Percentiles rank a stretch among this genome's conserved stretches.
Conservation (phyloP, 2,329 filamentous ascomycete genomes). For the Colletotrichum eleusines region DNA sequence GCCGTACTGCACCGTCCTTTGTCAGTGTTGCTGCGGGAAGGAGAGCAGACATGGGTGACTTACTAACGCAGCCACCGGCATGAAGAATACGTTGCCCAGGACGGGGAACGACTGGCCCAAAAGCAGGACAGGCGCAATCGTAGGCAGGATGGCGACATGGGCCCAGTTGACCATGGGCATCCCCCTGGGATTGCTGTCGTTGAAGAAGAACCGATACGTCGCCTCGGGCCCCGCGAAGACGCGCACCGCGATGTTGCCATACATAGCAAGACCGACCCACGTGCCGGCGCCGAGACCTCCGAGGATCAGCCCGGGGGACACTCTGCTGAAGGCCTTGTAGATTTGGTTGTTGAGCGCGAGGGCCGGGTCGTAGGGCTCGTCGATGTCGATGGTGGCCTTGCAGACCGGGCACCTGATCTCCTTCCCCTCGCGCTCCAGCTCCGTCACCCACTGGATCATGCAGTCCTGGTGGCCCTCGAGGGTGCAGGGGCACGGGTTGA, state of each 20-base stretch:
- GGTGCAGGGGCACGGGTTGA: constrained; percentile 90
- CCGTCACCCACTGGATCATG: constrained; percentile 92
- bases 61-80: constrained; percentile 59
- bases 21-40: not conserved
- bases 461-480: constrained; percentile 92
- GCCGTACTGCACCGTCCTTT: constrained; percentile 56
- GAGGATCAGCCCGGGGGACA: constrained; percentile 73
- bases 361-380: constrained; percentile 79
- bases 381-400: constrained; percentile 82
- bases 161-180: constrained; percentile 41
- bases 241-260: constrained; percentile 63
- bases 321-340: constrained; percentile 65
- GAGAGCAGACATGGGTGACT: constrained; percentile 37
- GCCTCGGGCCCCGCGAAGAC: constrained; percentile 65
- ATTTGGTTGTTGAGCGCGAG: constrained; percentile 74
- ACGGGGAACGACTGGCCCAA: constrained; percentile 59
- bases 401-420: constrained; percentile 90
- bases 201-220: constrained; percentile 38
- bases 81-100: constrained; percentile 56
- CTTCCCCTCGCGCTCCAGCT: constrained; percentile 77
- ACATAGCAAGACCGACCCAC: constrained; percentile 64
- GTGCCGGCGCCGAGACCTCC: constrained; percentile 67
- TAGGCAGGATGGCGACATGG: constrained; percentile 50
- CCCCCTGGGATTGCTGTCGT: constrained; percentile 24
- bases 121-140: constrained; percentile 61